Conservation (phyloP, 2,329 filamentous ascomycete species). For the Calonectria honghensis region DNA sequence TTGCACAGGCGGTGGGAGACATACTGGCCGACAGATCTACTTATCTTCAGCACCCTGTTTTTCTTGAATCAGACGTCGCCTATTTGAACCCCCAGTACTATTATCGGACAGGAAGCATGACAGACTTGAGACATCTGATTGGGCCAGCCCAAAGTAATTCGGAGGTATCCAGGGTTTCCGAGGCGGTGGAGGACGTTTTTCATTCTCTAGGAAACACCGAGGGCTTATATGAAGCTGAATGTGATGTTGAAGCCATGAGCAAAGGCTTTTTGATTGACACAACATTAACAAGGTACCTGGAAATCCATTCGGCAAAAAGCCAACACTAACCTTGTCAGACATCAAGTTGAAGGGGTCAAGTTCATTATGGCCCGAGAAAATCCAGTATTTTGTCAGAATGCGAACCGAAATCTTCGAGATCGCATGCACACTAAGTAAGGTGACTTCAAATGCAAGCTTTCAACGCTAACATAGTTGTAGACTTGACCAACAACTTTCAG, state of each 20-base stretch:
- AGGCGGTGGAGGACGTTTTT: not conserved
- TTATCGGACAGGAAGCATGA: not conserved
- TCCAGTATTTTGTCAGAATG: not conserved
- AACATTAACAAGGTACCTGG: not conserved
- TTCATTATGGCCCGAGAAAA: conserved; percentile 20
- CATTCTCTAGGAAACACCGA: not conserved
- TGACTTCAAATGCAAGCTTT: too few species aligned
- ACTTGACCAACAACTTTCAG: not conserved
- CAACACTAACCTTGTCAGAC: not conserved
- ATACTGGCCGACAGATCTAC: not conserved
- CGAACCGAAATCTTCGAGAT: not conserved
- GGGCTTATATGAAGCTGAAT: conserved; percentile 4
- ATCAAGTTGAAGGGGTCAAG: conserved; percentile 6
- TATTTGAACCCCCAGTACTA: conserved; percentile 1
- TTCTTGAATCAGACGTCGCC: not conserved
- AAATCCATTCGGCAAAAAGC: too few species aligned
- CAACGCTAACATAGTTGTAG: not conserved
- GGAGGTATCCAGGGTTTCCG: not conserved
- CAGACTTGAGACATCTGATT: not conserved
- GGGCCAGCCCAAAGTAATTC: not conserved
- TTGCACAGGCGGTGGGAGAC: not conserved
- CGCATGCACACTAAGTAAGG: conserved; percentile 11
- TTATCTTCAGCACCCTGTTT: conserved; percentile 11
- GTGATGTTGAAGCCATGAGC: conserved; percentile 7
- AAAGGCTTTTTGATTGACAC: not conserved